Base-by-base conservation (phyloP, 2,329 filamentous ascomycete genomes). In the Leptodontidium sp. region DNA sequence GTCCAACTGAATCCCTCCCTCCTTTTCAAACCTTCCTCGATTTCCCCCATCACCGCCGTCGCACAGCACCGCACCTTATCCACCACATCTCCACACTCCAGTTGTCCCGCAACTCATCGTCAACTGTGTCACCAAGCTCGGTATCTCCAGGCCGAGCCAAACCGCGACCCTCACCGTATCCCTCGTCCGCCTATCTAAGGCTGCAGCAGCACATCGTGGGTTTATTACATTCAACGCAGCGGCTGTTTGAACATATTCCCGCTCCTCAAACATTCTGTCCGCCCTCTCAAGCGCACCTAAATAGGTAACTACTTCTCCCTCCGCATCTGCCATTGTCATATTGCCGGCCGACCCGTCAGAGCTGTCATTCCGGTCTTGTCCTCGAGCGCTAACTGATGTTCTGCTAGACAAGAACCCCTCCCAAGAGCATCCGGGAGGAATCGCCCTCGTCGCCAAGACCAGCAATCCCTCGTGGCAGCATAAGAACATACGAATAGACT, bases 171-270 rank as follows among this genome's bases (percentile, higher is more conserved):
- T 73, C 72, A 73, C 70, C 68, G 68, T 70, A 61, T 64, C 57
- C 65, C 63, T 72, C 73, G 71, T 72, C 74, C 74, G 75, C 74
- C 73, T 72, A 71, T 72, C 66, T 71, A 65, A 74, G 73, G 74
- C 73, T 73, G 72, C 68, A 70, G 70, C 67, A 71, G 71, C 66
- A 68, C 70, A 69, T 73, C 71, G 67, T 71, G 70, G 70, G 65
- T 71, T 71, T 67, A 65, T 68, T 65, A 66, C 67, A 24, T 65
- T 38, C n/a, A 40, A 64, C 61, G n/a, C 35, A 64, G 65, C 72
- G 59, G 61, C 69, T 71, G 62, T 70, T 69, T 72, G 65, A 57
- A 29, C 58, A 50, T 58, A 47, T 64, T 66, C 49, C 71, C 52
- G 55, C 38, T 40, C 57, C 38, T 26, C 21, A 32, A 15, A 65